Conservation (phyloP, 306 rosid genomes). For the Styphnolobium japonicum region DNA sequence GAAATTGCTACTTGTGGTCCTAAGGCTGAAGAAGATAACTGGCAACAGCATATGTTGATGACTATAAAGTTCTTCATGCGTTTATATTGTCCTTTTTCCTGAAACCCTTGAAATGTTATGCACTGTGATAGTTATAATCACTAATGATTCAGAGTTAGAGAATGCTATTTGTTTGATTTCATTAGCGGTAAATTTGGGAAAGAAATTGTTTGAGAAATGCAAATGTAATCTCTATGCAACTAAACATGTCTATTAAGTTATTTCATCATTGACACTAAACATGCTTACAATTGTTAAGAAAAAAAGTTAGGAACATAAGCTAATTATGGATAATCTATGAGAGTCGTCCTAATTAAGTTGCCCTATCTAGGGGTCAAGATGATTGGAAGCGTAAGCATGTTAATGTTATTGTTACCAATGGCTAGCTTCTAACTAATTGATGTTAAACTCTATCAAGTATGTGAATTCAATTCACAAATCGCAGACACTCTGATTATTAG, state of each 20-base stretch:
- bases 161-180: neutral
- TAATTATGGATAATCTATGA: neutral
- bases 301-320: neutral
- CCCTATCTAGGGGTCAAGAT: neutral
- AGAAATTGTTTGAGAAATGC: neutral
- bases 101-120: neutral
- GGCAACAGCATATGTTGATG: neutral
- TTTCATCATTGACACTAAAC: neutral
- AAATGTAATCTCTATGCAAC: neutral
- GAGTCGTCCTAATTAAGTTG: neutral
- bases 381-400: neutral
- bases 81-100: neutral
- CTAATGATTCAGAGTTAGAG: neutral
- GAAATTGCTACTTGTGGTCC: slow-evolving; percentile 10
- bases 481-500: neutral
- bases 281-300: neutral
- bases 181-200: neutral
- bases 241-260: neutral
- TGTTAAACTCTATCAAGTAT: neutral
- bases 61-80: neutral
- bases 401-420: neutral
- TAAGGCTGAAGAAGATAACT: neutral
- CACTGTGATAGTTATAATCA: neutral
- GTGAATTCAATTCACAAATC: neutral
- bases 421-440: neutral